These are phyloP conservation scores for Trichoderma virens DNA, from an alignment of 495 filamentous ascomycete species.

Conservation along the genomic window DNA sequence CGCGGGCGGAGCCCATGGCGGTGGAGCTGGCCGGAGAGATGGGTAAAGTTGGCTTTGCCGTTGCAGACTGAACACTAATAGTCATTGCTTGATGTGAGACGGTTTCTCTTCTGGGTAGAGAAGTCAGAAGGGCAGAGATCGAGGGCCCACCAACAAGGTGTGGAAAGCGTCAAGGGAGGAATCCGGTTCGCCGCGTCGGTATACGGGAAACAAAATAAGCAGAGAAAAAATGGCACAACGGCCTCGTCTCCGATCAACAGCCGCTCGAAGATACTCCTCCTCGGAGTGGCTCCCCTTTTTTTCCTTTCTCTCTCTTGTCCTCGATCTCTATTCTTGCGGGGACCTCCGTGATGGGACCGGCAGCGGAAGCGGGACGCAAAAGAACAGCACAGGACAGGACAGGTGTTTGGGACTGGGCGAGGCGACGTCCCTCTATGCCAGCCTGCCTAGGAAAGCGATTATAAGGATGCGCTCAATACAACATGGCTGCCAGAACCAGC, in stretches of 20 bases:
- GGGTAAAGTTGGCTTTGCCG: constrained; percentile 23
- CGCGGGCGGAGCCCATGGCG: constrained; percentile 35
- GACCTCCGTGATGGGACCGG: not conserved
- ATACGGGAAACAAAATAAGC: not conserved
- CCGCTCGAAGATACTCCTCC: not conserved
- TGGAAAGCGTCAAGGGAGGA: not conserved
- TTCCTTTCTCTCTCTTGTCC: not conserved
- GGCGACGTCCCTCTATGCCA: not conserved
- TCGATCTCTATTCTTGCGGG: not conserved
- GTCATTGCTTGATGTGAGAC: not conserved
- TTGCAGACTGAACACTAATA: not conserved
- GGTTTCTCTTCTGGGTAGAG: not conserved
- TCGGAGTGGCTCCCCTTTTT: not conserved
- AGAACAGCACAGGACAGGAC: not conserved
- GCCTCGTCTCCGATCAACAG: not conserved
- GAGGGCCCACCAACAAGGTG: not conserved
- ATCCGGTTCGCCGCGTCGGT: not conserved
- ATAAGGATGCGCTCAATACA: constrained; percentile 2
- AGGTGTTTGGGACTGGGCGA: not conserved
- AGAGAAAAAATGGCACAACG: not conserved
- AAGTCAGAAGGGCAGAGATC: not conserved
- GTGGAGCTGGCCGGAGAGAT: constrained; percentile 24
- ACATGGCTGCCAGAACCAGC: constrained; percentile 5
- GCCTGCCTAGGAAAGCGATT: not conserved
- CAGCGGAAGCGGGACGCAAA: not conserved